Evolutionary conservation across 257 asterid species (phyloP).

Genomic region (Cordia subcordata): DNA sequence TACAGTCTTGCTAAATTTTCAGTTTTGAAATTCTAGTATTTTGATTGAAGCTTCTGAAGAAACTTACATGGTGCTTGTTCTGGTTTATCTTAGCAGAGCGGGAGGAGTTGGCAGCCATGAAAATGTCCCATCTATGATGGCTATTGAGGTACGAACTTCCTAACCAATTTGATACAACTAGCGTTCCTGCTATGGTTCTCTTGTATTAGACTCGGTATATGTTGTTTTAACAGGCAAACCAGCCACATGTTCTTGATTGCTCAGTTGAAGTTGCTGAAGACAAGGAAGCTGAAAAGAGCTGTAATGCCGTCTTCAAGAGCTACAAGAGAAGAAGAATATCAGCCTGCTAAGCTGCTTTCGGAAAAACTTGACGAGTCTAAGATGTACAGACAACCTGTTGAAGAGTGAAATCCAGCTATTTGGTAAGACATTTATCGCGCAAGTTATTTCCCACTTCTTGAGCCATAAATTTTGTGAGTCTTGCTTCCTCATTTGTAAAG

Average conservation of each 20-base stretch:
- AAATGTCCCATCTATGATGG: too few relatives aligned
- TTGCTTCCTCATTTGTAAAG: slow-evolving; percentile 6
- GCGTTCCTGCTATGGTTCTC: too few relatives aligned
- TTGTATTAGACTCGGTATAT: not conserved
- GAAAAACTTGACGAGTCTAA: not conserved
- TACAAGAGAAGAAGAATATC: slow-evolving; percentile 19
- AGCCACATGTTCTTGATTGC: not conserved
- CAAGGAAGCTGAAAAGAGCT: not conserved
- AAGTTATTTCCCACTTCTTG: not conserved
- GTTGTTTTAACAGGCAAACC: not conserved
- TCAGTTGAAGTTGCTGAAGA: not conserved
- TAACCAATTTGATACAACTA: not conserved
- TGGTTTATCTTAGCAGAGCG: too few relatives aligned
- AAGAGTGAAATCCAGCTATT: too few relatives aligned
- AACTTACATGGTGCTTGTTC: too few relatives aligned
- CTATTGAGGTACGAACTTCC: not conserved
- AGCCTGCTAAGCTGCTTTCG: slow-evolving; percentile 5
- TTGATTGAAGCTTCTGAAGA: too few relatives aligned
- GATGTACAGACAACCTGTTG: too few relatives aligned
- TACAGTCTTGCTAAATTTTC: too few relatives aligned
- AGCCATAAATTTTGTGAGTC: slow-evolving; percentile 2
- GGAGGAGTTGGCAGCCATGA: too few relatives aligned
- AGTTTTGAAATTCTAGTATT: too few relatives aligned
- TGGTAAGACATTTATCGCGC: too few relatives aligned
- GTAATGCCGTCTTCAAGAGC: slow-evolving; percentile 9